Evolutionary conservation across 1,139 yeast genomes (phyloP), one percentile per base, ranked within the genome.

Genomic region (Suhomyces bokatorum): DNA sequence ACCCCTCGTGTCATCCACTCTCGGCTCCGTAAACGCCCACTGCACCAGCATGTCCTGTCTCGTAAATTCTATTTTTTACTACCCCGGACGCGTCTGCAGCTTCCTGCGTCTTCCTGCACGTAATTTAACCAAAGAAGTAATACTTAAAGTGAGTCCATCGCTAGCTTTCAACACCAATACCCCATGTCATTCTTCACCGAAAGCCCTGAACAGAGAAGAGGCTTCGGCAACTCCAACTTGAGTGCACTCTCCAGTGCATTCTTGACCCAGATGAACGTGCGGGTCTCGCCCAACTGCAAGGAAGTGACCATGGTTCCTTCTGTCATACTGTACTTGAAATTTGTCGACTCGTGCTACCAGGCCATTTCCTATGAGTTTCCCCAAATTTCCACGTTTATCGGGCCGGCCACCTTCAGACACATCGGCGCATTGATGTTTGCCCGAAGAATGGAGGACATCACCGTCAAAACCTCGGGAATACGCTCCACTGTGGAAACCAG

Each of bases 351-450:
- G 13, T 44, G 47, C 28, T 44, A 37, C 31, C 35, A 40, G 26
- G 36, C 41, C 12, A 40, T 44, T 26, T 30, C 32, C 14, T 35
- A 38, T n/a, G 40, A 37, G 20, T 40, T 34, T 16, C 44, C 47
- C 13, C 44, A 40, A 6, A 38, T 44, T 6, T 34, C 43, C 28
- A 32, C 28, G 11, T 38, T 34, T 24, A 40, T 44, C n/a, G 47
- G 47, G 3, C 44, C 44, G 4, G 44, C 42, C 12, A 44, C 42
- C 26, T 44, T 38, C 35, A 38, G 47, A 15, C 47, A 44, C 13
- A 41, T 44, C 6, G 38, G 42, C 12, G 47, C 47, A 3, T 44
- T 44, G 35, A 34, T 44, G 40, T 44, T 44, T 35, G 47, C 44
- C 2, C 37, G 38, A 28, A 34, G 47, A 32, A 37, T 44, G 34